Conservation (phyloP, 306 rosid species). For the Styphnolobium japonicum region DNA sequence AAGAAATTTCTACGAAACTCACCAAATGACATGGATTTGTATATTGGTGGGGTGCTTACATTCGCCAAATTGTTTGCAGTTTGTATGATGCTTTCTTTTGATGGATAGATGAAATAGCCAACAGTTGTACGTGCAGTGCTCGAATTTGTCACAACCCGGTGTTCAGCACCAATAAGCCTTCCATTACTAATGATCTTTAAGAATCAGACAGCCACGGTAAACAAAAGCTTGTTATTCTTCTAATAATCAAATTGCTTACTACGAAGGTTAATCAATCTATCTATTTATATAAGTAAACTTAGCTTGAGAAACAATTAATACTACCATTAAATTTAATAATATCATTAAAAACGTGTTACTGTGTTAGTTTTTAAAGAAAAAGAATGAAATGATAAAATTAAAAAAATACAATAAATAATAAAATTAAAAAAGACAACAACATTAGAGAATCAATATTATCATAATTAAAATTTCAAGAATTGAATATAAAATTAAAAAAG, state of each 20-base stretch:
- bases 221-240: not conserved
- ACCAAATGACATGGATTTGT: slow-evolving; percentile 39
- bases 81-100: slow-evolving; percentile 41
- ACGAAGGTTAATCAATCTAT: no score
- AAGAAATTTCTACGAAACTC: slow-evolving; percentile 43
- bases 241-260: not conserved
- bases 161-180: slow-evolving; percentile 59
- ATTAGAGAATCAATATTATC: no score
- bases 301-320: no score
- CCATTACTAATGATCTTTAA: slow-evolving; percentile 61
- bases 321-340: no score
- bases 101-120: slow-evolving; percentile 58
- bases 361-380: no score
- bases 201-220: not conserved
- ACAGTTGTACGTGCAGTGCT: slow-evolving; percentile 44
- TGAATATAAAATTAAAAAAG: no score
- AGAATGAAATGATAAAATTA: no score
- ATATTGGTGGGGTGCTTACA: slow-evolving; percentile 30
- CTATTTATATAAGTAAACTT: no score
- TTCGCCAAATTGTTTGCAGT: slow-evolving; percentile 48
- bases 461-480: no score
- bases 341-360: no score
- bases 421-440: no score
- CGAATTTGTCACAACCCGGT: slow-evolving; percentile 65
- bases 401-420: no score